A percentile compares a stretch with the other conserved stretches of the same genome.
Conservation (phyloP, 1,284 basidiomycete genomes). For the Exobasidium rhododendri region DNA sequence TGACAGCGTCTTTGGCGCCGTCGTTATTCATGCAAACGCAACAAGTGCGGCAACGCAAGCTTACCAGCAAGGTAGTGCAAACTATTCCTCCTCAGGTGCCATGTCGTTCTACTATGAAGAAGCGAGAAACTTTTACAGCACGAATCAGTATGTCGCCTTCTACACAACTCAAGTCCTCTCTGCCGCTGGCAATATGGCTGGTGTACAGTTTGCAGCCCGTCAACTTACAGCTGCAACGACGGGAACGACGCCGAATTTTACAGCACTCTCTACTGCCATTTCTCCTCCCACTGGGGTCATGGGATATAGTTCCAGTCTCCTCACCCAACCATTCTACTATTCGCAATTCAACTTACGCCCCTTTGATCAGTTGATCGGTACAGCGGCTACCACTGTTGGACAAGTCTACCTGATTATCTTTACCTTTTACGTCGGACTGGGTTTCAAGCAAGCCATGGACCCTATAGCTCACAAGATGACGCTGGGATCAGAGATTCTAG, state of each 20-base stretch:
- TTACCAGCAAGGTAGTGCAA: not conserved
- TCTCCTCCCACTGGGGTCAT: not conserved
- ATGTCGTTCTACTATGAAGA: not conserved
- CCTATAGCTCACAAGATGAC: constrained; percentile 1
- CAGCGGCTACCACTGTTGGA: not conserved
- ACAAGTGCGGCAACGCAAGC: not conserved
- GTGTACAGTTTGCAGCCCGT: not conserved
- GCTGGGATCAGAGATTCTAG: not conserved
- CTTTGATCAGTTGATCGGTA: not conserved
- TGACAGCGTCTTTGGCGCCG: not conserved
- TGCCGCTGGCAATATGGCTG: not conserved
- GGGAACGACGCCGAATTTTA: not conserved
- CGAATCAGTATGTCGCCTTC: not conserved
- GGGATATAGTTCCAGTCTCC: not conserved
- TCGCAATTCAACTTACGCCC: not conserved
- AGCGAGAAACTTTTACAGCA: not conserved
- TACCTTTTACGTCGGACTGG: not conserved
- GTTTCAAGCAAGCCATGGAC: constrained; percentile 1
- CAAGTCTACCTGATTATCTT: not conserved
- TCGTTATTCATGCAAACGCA: not conserved
- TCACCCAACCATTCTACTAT: not conserved
- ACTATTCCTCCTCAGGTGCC: not conserved
- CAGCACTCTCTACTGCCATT: not conserved
- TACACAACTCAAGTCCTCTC: not conserved
- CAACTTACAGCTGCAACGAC: not conserved